Conservation (phyloP, 768 basidiomycete genomes). For the Rhizopogon salebrosus region DNA sequence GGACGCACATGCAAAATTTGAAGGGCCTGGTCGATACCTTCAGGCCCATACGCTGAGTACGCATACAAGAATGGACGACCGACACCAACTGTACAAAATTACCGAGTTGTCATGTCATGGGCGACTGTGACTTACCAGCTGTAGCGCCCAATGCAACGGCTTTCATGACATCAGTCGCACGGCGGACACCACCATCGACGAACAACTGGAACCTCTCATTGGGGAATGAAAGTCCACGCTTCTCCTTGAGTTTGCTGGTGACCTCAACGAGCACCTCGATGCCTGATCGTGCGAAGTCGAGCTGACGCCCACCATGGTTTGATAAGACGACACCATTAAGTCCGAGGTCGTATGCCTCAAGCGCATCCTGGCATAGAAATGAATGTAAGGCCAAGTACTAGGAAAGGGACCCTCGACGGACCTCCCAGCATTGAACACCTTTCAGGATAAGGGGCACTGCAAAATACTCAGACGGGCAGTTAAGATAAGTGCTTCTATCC, state of each 20-base stretch:
- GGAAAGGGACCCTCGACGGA: not conserved
- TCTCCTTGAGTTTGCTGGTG: constrained; percentile 5
- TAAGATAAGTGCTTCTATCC: not conserved
- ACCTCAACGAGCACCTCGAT: constrained; percentile 25
- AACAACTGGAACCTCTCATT: constrained; percentile 32
- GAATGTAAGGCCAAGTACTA: not conserved
- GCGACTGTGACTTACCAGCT: constrained; percentile 10
- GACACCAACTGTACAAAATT: constrained; percentile 47
- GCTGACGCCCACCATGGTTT: constrained; percentile 57
- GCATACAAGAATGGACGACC: constrained; percentile 82
- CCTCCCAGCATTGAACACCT: constrained; percentile 42
- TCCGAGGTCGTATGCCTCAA: constrained; percentile 29
- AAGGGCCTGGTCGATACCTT: constrained; percentile 76
- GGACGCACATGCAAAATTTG: constrained; percentile 61
- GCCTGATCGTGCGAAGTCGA: constrained; percentile 39
- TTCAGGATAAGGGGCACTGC: constrained; percentile 59
- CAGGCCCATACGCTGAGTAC: constrained; percentile 76
- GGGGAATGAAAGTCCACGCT: constrained; percentile 10
- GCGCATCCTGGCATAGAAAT: constrained; percentile 26
- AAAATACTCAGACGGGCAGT: not conserved
- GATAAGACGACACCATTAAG: constrained; percentile 47
- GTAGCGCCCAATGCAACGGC: constrained; percentile 52
- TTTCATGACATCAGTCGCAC: constrained; percentile 43
- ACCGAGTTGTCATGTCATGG: not conserved
- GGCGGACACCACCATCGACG: constrained; percentile 44